Conservation (phyloP, 768 basidiomycete species). For the Serendipita vermifera region DNA sequence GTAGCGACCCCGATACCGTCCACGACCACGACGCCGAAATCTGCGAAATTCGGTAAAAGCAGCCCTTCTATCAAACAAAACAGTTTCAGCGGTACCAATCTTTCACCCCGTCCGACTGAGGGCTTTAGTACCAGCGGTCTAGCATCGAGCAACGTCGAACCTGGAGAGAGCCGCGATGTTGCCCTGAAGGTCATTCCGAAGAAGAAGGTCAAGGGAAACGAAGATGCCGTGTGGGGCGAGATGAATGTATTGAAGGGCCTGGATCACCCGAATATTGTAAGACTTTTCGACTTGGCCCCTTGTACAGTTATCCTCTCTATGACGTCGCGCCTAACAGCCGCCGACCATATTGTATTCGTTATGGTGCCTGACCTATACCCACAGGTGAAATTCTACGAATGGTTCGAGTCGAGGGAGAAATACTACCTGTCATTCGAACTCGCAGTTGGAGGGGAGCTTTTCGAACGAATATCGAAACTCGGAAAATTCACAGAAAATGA, state of each 20-base stretch:
- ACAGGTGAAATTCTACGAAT: constrained; percentile 94
- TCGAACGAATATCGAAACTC: constrained; percentile 68
- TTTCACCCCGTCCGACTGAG: no score
- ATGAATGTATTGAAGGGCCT: constrained; percentile 86
- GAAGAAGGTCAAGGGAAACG: constrained; percentile 90
- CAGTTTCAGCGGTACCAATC: background rate
- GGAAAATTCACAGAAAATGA: constrained; percentile 94
- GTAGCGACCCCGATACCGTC: background rate
- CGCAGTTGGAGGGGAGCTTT: constrained; percentile 87
- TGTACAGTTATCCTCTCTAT: no score
- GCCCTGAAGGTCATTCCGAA: constrained; percentile 87
- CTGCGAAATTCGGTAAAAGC: background rate
- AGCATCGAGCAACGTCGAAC: constrained; percentile 4
- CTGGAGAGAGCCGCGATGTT: constrained; percentile 35
- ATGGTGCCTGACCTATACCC: background rate
- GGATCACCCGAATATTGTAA: constrained; percentile 82
- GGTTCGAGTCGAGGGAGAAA: constrained; percentile 88
- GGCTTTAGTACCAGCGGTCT: background rate
- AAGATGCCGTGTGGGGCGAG: constrained; percentile 78
- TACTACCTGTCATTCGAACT: constrained; percentile 95
- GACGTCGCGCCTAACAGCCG: constrained; percentile 4
- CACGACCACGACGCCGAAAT: background rate
- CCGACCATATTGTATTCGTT: background rate
- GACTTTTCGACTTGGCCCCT: constrained; percentile 23
- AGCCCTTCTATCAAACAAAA: background rate